Conservation (phyloP, 2,329 filamentous ascomycete genomes). For the Aspergillus sp. region DNA sequence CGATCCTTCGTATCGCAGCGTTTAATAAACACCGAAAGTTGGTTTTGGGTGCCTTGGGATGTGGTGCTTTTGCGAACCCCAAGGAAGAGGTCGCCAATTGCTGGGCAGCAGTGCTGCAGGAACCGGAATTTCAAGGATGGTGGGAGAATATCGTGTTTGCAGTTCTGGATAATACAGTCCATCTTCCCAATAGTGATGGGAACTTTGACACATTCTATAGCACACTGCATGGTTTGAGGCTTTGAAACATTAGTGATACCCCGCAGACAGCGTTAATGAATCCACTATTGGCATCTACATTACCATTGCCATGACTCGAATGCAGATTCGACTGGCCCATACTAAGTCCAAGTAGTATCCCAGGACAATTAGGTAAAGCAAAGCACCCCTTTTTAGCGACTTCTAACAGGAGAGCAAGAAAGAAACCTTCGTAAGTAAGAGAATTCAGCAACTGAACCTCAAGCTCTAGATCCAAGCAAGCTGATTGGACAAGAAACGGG, state of each 20-base stretch:
- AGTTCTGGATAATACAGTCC: slow-evolving; percentile 42
- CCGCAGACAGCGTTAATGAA: too few species aligned
- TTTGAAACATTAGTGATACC: slow-evolving; percentile 16
- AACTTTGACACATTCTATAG: slow-evolving; percentile 32
- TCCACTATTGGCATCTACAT: too few species aligned
- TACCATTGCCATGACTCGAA: too few species aligned
- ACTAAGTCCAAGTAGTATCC: too few species aligned
- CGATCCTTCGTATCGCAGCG: slow-evolving; percentile 60
- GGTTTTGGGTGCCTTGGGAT: slow-evolving; percentile 67
- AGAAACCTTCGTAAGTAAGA: too few species aligned
- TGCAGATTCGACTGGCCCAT: too few species aligned
- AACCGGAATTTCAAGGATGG: slow-evolving; percentile 63
- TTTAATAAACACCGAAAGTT: slow-evolving; percentile 55
- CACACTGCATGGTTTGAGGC: slow-evolving; percentile 26
- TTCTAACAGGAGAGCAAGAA: too few species aligned
- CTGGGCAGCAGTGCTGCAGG: slow-evolving; percentile 60
- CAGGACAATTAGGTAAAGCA: too few species aligned
- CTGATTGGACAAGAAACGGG: neutral
- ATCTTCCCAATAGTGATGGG: slow-evolving; percentile 19
- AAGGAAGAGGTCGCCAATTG: slow-evolving; percentile 59
- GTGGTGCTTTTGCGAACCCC: slow-evolving; percentile 65
- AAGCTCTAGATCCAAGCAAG: neutral
- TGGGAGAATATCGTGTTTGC: slow-evolving; percentile 66
- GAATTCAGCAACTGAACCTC: too few species aligned
- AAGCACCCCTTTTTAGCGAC: too few species aligned